Conservation (phyloP, 768 basidiomycete genomes). For the Collybia mongolica region DNA sequence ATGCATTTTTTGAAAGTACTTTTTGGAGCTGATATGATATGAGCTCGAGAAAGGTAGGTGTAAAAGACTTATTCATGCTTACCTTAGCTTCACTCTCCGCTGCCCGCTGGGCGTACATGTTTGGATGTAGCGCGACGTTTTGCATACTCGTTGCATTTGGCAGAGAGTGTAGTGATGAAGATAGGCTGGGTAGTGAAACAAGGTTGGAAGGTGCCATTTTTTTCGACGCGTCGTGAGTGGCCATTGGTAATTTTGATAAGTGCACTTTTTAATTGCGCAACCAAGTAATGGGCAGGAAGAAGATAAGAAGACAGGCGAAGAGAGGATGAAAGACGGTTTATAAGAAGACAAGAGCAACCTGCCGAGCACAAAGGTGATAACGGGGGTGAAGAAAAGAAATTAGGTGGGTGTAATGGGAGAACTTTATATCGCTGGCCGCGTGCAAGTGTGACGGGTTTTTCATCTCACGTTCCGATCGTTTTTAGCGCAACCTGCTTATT, state of each 20-base stretch:
- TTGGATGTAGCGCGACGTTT: slow-evolving; percentile 63
- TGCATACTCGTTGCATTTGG: slow-evolving; percentile 73
- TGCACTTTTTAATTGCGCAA: slow-evolving; percentile 9
- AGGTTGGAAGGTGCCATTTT: slow-evolving; percentile 49
- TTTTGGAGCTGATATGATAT: slow-evolving; percentile 51
- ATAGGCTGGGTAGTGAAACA: slow-evolving; percentile 72
- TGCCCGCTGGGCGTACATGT: slow-evolving; percentile 65
- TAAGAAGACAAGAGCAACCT: slow-evolving; percentile 11
- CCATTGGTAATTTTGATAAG: slow-evolving; percentile 27
- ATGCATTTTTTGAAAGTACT: slow-evolving; percentile 55
- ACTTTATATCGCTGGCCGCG: slow-evolving; percentile 31
- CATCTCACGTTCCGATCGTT: slow-evolving; percentile 30
- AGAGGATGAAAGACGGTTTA: slow-evolving; percentile 12
- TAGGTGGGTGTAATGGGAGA: slow-evolving; percentile 16
- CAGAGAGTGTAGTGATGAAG: slow-evolving; percentile 63
- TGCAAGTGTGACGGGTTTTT: slow-evolving; percentile 29
- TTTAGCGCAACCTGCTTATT: slow-evolving; percentile 15
- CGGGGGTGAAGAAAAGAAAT: slow-evolving; percentile 21
- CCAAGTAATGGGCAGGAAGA: too few species aligned
- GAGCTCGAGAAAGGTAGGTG: neutral
- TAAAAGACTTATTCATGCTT: slow-evolving; percentile 9
- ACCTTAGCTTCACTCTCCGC: slow-evolving; percentile 81
- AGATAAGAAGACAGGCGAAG: too few species aligned
- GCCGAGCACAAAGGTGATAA: slow-evolving; percentile 7
- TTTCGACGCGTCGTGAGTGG: slow-evolving; percentile 31